Percentiles rank a stretch among this genome's conserved stretches.
phyloP scores from a whole-genome alignment of 495 filamentous ascomycete species.

The Cercophora sp. region DNA sequence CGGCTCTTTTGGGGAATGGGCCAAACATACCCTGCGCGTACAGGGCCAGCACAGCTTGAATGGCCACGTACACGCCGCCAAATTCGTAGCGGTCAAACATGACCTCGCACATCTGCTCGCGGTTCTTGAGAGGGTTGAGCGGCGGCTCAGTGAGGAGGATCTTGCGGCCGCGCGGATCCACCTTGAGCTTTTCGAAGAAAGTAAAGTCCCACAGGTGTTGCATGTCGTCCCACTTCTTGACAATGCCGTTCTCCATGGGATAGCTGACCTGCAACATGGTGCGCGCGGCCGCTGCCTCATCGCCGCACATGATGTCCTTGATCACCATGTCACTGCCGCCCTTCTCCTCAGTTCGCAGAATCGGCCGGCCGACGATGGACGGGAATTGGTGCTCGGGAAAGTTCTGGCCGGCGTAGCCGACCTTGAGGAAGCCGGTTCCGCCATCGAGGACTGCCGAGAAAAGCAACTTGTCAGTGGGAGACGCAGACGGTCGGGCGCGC shows the following conservation, averaged over 20 bases:
- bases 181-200: conserved; percentile 91
- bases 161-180: conserved; percentile 88
- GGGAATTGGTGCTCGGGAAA: conserved; percentile 98
- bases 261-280: conserved; percentile 98
- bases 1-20: not conserved
- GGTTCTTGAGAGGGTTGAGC: conserved; percentile 93
- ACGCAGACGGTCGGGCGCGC: not conserved
- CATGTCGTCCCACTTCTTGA: conserved; percentile 99
- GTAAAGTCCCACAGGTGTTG: conserved; percentile 99
- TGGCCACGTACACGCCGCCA: conserved; percentile 96
- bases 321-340: conserved; percentile 59
- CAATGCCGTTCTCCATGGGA: conserved; percentile 99
- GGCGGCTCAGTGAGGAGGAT: conserved; percentile 98
- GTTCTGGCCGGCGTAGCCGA: conserved; percentile 97
- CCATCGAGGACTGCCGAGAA: conserved; percentile 83
- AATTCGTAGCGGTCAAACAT: conserved; percentile 98
- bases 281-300: conserved; percentile 92
- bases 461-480: conserved; percentile 21
- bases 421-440: conserved; percentile 99
- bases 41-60: conserved; percentile 93
- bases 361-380: conserved; percentile 96
- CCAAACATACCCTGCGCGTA: conserved; percentile 80
- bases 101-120: conserved; percentile 95
- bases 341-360: conserved; percentile 89
- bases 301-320: conserved; percentile 99